These are phyloP conservation scores for Hanseniaspora uvarum DNA, from an alignment of 1,139 yeast species.

Conservation along the genomic window DNA sequence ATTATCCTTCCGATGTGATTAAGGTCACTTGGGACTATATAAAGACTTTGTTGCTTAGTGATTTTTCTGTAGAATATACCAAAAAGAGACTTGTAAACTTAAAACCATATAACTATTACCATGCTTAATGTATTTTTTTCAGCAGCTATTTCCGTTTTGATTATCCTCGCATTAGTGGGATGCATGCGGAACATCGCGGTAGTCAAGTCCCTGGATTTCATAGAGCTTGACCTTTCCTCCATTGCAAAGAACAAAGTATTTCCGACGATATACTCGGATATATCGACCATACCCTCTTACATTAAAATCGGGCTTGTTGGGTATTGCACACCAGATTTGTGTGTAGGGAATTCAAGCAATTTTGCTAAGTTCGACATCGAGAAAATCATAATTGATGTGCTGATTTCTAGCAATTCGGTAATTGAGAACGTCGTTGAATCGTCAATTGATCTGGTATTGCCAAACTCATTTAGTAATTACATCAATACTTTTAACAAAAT, in stretches of 20 bases:
- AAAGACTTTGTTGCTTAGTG: no score
- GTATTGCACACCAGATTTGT: constrained; percentile 1
- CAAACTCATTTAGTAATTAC: neutral
- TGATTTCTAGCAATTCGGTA: neutral
- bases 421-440: neutral
- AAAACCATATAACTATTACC: neutral
- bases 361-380: constrained; percentile 2
- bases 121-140: constrained; percentile 5
- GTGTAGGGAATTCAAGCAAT: neutral
- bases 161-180: neutral
- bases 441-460: neutral
- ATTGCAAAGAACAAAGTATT: neutral
- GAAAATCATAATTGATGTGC: neutral
- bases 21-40: neutral
- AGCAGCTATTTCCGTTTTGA: neutral
- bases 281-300: neutral
- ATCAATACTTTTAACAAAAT: neutral
- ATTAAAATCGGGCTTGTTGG: constrained; percentile 8
- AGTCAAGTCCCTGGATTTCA: neutral
- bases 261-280: neutral
- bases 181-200: constrained; percentile 3
- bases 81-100: no score
- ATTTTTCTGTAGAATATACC: no score
- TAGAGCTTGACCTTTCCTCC: neutral
- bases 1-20: no score